Conservation (phyloP, 305 asterid species). For the Fraxinus xanthoxyloides region DNA sequence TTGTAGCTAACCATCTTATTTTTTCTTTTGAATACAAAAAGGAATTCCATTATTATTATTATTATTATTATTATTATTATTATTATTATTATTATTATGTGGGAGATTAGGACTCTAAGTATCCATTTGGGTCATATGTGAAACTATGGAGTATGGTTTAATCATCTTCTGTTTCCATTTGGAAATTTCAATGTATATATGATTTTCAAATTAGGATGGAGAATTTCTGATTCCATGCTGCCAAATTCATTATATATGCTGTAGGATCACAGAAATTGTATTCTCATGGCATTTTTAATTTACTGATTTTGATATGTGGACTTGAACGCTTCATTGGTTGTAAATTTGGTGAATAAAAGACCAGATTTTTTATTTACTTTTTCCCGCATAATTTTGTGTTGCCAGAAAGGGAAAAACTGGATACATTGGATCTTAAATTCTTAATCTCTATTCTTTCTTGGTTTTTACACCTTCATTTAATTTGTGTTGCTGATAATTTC, state of each 20-base stretch:
- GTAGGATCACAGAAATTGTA: neutral
- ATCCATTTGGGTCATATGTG: neutral
- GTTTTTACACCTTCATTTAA: neutral
- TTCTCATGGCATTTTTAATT: neutral
- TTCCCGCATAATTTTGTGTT: neutral
- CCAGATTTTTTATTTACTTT: too few relatives aligned
- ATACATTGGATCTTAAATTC: neutral
- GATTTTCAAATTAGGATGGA: neutral
- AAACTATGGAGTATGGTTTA: neutral
- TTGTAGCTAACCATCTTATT: too few relatives aligned
- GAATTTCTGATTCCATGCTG: neutral
- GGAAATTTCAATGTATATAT: neutral
- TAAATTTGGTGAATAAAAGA: neutral
- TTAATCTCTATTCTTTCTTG: neutral
- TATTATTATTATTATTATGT: neutral
- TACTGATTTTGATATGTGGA: neutral
- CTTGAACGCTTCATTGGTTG: neutral
- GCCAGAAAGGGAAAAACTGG: neutral
- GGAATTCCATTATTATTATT: too few relatives aligned
- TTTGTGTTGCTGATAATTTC: neutral
- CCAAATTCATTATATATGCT: neutral
- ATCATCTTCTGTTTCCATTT: neutral
- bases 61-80: too few relatives aligned
- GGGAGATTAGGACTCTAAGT: neutral
- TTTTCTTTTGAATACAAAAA: too few relatives aligned